Base-by-base conservation (phyloP, 2,329 filamentous ascomycete species). In the Sporothrix variecibatus region DNA sequence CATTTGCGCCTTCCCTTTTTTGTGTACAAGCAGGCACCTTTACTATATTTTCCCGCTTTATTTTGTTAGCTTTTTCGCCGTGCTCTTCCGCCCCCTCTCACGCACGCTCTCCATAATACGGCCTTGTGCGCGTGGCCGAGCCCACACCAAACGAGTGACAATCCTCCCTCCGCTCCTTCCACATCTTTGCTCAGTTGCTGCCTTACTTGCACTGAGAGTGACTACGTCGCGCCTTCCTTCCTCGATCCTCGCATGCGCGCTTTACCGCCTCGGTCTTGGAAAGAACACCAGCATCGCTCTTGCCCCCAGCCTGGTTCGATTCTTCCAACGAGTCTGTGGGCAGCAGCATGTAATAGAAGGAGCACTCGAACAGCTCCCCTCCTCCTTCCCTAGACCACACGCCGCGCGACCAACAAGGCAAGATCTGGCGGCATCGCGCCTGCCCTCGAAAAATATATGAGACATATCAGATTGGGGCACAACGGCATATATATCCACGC, bases 381-480 rank as follows among this genome's bases (percentile, higher is more conserved):
- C 2, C 20, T n/a, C 34, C 34, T 23, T 40, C 23, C 38, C 69
- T 58, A 5, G 51, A 51, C 20, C n/a, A n/a, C n/a, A 71, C 40
- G 49, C 28, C 1, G 20, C 2, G 28, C 58, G 17, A 51, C 40
- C 34, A 49, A 64, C 56, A 51, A 31, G 65, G 73, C 73, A 73
- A 72, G 43, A 46, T 51, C 71, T 64, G 65, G 56, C 65, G 26
- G 40, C 73, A 75, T 75, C 71, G 65, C 56, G 43, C 67, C 71
- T 75, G 43, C 73, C 56, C 34, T 49, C 56, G 31, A 46, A 46
- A 71, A 60, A 12, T 20, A 71, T 43, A 46, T 46, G 38, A 71
- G 69, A 62, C 69, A 62, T 60, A 71, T 60, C 69, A 71, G 38
- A 46, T 53, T 60, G 38, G 15, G 51, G 7, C 67, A 62, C 53